Conservation (phyloP, 345 rosid genomes). For the Hirschfeldia incana region DNA sequence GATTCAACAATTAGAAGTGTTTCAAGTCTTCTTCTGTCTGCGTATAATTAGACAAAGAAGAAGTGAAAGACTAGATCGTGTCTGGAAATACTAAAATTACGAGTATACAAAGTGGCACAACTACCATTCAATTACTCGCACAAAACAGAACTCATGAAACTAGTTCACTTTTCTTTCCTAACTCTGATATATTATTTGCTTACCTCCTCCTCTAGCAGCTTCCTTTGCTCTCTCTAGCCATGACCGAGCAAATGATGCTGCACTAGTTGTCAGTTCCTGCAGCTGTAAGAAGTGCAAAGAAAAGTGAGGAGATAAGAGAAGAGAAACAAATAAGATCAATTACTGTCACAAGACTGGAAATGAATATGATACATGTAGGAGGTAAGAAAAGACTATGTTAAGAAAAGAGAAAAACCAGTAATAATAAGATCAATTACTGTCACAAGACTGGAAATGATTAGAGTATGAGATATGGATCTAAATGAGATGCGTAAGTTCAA, state of each 20-base stretch:
- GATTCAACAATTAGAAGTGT: constrained; percentile 61
- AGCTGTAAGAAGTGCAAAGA: too few species aligned
- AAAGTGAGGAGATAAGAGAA: too few species aligned
- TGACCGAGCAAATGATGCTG: constrained; percentile 62
- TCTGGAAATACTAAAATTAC: constrained; percentile 15
- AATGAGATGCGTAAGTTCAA: too few species aligned
- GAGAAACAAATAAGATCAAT: too few species aligned
- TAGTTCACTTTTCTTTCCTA: background rate
- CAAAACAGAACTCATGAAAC: constrained; percentile 4
- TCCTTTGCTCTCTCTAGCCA: constrained; percentile 75
- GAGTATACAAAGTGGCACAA: constrained; percentile 5
- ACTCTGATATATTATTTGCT: constrained; percentile 4
- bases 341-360: too few species aligned
- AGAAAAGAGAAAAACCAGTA: too few species aligned
- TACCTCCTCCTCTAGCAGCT: constrained; percentile 65
- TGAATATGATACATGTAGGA: too few species aligned
- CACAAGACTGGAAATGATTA: background rate
- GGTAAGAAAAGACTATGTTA: too few species aligned
- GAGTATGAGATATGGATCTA: too few species aligned
- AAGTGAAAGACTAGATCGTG: background rate
- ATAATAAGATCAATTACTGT: background rate
- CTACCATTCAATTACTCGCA: background rate
- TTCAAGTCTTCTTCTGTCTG: constrained; percentile 74
- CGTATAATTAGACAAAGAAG: background rate
- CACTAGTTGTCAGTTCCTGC: constrained; percentile 57